Conservation (phyloP, 2,329 filamentous ascomycete species). For the Fusarium chaquense region DNA sequence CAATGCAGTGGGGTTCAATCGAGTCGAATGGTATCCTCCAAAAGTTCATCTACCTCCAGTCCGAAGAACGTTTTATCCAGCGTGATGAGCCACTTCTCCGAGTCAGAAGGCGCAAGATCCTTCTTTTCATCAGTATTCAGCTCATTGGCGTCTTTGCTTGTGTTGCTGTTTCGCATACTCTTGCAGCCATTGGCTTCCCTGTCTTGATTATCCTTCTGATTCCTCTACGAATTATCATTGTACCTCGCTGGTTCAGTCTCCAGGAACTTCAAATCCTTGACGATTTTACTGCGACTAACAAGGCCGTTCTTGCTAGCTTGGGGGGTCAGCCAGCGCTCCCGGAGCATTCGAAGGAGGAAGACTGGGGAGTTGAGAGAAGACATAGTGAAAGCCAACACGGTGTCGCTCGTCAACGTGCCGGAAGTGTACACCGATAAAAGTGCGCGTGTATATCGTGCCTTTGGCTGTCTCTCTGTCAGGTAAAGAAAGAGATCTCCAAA, state of each 20-base stretch:
- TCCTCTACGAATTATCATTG: not conserved
- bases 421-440: not conserved
- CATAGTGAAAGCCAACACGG: not conserved
- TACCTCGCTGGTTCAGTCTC: constrained; percentile 3
- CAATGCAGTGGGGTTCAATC: constrained; percentile 3
- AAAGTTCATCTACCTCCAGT: constrained; percentile 6
- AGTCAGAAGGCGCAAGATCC: not conserved
- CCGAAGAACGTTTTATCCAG: constrained; percentile 5
- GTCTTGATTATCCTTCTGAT: not conserved
- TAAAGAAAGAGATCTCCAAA: no score
- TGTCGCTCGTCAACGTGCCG: not conserved
- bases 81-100: constrained; percentile 4
- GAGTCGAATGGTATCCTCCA: constrained; percentile 6
- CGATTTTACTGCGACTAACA: constrained; percentile 4
- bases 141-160: not conserved
- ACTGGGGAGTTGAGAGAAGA: not conserved
- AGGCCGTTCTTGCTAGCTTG: not conserved
- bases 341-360: not conserved
- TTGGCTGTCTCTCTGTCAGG: not conserved
- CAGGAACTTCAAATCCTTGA: not conserved
- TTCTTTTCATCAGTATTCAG: not conserved
- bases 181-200: constrained; percentile 2
- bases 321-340: not conserved
- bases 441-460: not conserved
- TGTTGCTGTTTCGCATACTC: not conserved